Base-by-base conservation (phyloP, 805 yeast species). In the Candida pini region DNA sequence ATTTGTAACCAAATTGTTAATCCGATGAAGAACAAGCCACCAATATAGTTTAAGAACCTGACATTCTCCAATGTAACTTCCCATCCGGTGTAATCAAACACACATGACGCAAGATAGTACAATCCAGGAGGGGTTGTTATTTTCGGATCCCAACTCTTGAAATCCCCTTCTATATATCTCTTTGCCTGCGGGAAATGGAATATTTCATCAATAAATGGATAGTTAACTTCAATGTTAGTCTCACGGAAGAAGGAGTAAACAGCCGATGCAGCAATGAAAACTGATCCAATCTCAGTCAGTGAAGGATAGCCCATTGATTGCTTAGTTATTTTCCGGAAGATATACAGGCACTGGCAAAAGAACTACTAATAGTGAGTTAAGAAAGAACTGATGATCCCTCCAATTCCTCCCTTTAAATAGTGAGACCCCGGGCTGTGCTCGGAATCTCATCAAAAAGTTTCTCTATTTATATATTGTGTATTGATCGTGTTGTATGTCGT, bases 101-200 rank as follows among this genome's bases (percentile, higher is more conserved):
- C 71, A 3, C 45, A 41, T 21, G 59, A 58, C 5, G 74, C 76
- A 8, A 74, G 43, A 5, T 57, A 37, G 53, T 92, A 90, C 13
- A 90, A 63, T 0, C 97, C 98, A 1, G 97, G 97, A 1, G 98
- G 98, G 0, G 98, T 92, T 2, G 98, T 90, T 53, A 92, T 87
- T 53, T 90, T 89, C 9, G 78, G 69, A 56, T 92, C 87, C 96
- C 96, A 88, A 1, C 62, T 49, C n/a, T 43, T 35, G 61, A 78
- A 87, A 33, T 76, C 63, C 9, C 81, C 81, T 2, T 54, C 45
- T 39, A 86, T 72, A 51, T 82, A 88, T 31, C 64, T 68, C 38
- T 74, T 68, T 6, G 94, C 78, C 64, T 92, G 97, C 6, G 78
- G 76, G 16, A 85, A 67, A 54, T 92, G 98, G 60, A 90, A 90